Evolutionary conservation across 176 grass and related monocot genomes (phyloP), one percentile per base, ranked within the genome.

Genomic region (Oryza meyeriana): DNA sequence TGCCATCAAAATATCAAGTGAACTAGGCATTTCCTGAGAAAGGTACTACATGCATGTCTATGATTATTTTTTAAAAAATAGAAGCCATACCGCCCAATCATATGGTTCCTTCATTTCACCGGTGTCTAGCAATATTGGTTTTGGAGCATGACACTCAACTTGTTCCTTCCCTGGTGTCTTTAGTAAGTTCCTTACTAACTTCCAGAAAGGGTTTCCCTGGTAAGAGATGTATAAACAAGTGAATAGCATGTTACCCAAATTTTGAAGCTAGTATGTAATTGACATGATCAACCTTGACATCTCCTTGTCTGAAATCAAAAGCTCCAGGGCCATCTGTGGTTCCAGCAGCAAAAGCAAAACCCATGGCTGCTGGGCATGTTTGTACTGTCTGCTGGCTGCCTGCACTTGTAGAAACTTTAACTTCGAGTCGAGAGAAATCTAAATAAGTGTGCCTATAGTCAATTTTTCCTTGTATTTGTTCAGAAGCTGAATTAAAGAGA

Each of bases 291-390:
- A 98, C 96, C 91, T 90, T 85, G 64, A 76, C 83, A 86, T 98
- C 96, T 84, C 93, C 96, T 93, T 98, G 96, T 69, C 80, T 83
- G 71, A 98, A 98, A 87, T 98, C 96, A 88, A 95, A 98, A 75
- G 90, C 90, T 50, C 96, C 96, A 86, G 96, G 96, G 10, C 96
- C 96, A 86, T 99, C 93, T 41, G 96, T 99, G 64, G 95, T 98
- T 85, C 95, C 95, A 81, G 96, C 96, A 74, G 93, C 96, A 88
- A 98, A 98, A 72, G 93, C 90, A 67, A 93, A 98, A 18, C 96
- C 96, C 96, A 98, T 91, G 44, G 96, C 93, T 44, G 93, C 93
- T 77, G 93, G 96, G 48, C 96, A 98, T 90, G 96, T 98, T 94
- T 91, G 91, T 13, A 88, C 73, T 33, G 78, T 85, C 78, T 87